A percentile compares a stretch with the other conserved stretches of the same genome.
Conservation (phyloP, 257 asterid species). For the Scutellaria minor region DNA sequence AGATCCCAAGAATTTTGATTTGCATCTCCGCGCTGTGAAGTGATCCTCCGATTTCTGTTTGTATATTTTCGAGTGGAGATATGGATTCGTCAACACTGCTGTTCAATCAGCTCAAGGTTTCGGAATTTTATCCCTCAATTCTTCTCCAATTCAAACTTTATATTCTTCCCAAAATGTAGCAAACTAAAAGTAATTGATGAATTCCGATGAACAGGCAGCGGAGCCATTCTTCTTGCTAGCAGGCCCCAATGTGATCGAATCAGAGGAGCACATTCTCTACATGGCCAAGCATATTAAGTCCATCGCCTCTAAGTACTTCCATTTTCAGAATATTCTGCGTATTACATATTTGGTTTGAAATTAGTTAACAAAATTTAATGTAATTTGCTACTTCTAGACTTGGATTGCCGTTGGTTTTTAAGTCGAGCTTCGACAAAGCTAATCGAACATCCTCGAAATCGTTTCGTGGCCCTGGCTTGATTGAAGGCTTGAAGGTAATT, state of each 20-base stretch:
- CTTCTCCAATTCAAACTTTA: not conserved
- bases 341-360: too few species aligned
- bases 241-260: conserved; percentile 94
- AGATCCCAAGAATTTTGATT: too few species aligned
- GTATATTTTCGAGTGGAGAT: conserved; percentile 21
- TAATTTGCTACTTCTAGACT: conserved; percentile 42
- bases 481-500: conserved; percentile 74
- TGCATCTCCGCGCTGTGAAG: too few species aligned
- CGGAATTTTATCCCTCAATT: not conserved
- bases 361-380: not conserved
- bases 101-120: conserved; percentile 85
- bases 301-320: conserved; percentile 54
- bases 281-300: conserved; percentile 78
- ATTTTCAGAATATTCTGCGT: not conserved
- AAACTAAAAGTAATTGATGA: too few species aligned
- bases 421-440: conserved; percentile 92
- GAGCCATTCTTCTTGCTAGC: conserved; percentile 90
- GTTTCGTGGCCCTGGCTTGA: conserved; percentile 88
- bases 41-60: too few species aligned
- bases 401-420: conserved; percentile 74
- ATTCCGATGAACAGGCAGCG: conserved; percentile 50
- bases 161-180: not conserved
- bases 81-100: conserved; percentile 72
- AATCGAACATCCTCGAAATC: conserved; percentile 88
- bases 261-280: conserved; percentile 78